A percentile compares a stretch with the other conserved stretches of the same genome.
These are phyloP conservation scores for Ceratopteris richardii DNA, from an alignment of 75 land plant genomes.

Conservation along the genomic window DNA sequence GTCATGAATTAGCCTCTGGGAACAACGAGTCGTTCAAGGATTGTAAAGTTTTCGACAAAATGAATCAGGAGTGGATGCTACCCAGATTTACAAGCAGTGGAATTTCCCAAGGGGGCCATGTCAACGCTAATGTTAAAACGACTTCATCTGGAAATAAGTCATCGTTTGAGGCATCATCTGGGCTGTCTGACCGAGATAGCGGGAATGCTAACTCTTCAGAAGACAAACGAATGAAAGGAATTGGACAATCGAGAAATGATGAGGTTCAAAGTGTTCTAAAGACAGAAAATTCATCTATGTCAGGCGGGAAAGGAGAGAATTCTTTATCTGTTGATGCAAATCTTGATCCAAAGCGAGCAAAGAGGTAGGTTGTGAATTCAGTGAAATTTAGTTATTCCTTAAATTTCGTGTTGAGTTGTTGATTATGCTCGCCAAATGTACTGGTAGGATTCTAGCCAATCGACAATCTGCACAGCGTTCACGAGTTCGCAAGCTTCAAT, in stretches of 20 bases:
- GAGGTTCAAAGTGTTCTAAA: conserved; percentile 30
- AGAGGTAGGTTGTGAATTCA: conserved; percentile 56
- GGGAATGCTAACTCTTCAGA: conserved; percentile 37
- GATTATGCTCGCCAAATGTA: not conserved
- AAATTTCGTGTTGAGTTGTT: not conserved
- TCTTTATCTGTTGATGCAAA: conserved; percentile 22
- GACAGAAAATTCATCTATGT: conserved; percentile 7
- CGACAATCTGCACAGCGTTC: conserved; percentile 95
- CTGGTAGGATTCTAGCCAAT: conserved; percentile 69
- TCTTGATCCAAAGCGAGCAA: conserved; percentile 74
- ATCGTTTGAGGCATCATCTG: conserved; percentile 33
- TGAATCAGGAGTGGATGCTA: conserved; percentile 78
- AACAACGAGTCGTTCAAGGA: not conserved
- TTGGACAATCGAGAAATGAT: conserved; percentile 33
- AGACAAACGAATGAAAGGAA: conserved; percentile 24
- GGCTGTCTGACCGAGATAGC: conserved; percentile 74
- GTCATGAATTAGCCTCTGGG: conserved; percentile 18
- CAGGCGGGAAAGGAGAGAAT: conserved; percentile 24
- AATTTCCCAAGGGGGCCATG: conserved; percentile 16
- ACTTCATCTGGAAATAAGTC: conserved; percentile 25
- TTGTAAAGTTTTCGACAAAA: conserved; percentile 31
- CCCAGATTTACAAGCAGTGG: conserved; percentile 72
- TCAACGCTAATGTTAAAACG: conserved; percentile 9
- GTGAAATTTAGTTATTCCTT: not conserved
- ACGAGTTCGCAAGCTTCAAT: conserved; percentile 87